Conservation (phyloP, 2,329 filamentous ascomycete species). For the Hypoxylon sp. region DNA sequence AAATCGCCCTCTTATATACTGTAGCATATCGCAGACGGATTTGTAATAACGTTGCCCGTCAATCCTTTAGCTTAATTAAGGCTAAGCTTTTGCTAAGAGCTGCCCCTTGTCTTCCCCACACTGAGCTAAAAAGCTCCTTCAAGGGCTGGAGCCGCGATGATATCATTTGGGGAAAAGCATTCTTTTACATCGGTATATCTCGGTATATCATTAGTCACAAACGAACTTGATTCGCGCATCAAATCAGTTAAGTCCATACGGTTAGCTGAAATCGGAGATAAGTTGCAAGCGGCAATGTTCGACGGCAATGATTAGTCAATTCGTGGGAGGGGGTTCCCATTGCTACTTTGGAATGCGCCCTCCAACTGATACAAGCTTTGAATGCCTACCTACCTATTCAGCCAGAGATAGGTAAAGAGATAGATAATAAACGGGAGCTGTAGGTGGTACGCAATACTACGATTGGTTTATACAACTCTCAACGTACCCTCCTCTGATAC, state of each 20-base stretch:
- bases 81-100: slow-evolving; percentile 22
- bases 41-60: not conserved
- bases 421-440: not conserved
- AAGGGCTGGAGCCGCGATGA: slow-evolving; percentile 24
- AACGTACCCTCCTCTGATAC: not conserved
- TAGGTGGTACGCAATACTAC: slow-evolving; percentile 7
- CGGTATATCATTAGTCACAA: slow-evolving; percentile 4
- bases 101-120: slow-evolving; percentile 20
- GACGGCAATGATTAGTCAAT: slow-evolving; percentile 2
- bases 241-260: not conserved
- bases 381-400: not conserved
- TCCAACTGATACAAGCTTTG: not conserved
- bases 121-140: not conserved
- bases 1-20: not conserved
- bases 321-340: not conserved
- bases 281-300: not conserved
- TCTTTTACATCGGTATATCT: slow-evolving; percentile 11
- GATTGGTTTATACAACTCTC: slow-evolving; percentile 5
- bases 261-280: not conserved
- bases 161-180: slow-evolving; percentile 5
- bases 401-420: not conserved
- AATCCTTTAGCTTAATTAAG: not conserved
- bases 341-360: not conserved
- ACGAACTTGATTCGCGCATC: not conserved
- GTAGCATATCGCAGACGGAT: not conserved